phyloP scores from a whole-genome alignment of 1,284 basidiomycete species.

The Violaceomyces palustris region DNA sequence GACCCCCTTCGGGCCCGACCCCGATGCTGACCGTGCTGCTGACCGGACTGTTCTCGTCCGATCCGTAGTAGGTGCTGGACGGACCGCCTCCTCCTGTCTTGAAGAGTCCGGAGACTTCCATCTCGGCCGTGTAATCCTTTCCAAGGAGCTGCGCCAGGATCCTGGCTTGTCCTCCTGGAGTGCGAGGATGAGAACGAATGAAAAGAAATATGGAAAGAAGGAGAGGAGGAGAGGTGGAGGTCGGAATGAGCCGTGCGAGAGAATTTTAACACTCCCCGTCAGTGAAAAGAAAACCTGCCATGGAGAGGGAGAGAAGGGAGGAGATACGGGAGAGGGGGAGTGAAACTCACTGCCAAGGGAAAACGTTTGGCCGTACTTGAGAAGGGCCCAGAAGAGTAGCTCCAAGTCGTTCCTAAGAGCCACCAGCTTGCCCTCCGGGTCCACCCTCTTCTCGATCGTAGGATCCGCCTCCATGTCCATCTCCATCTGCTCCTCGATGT shows the following conservation, averaged over 20 bases:
- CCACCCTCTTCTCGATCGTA: slow-evolving; percentile 12
- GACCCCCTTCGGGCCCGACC: too few relatives aligned
- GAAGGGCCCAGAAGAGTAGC: slow-evolving; percentile 27
- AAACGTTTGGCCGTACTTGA: slow-evolving; percentile 34
- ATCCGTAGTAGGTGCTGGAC: too few relatives aligned
- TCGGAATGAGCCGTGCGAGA: too few relatives aligned
- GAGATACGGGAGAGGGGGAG: too few relatives aligned
- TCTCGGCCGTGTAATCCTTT: slow-evolving; percentile 21
- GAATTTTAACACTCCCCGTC: too few relatives aligned
- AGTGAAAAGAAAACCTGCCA: too few relatives aligned
- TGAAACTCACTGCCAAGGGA: slow-evolving; percentile 11
- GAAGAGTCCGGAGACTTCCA: slow-evolving; percentile 20
- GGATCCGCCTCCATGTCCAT: slow-evolving; percentile 16
- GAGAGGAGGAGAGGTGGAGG: too few relatives aligned
- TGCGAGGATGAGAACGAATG: neutral
- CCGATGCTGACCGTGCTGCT: too few relatives aligned
- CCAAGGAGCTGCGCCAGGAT: slow-evolving; percentile 28
- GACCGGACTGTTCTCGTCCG: too few relatives aligned
- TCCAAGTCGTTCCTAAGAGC: slow-evolving; percentile 21
- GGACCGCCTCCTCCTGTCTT: too few relatives aligned
- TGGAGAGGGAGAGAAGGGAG: too few relatives aligned
- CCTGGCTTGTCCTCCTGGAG: slow-evolving; percentile 17
- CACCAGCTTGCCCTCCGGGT: slow-evolving; percentile 16
- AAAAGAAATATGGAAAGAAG: too few relatives aligned
- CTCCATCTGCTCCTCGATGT: slow-evolving; percentile 25